Conservation (phyloP, 2,329 filamentous ascomycete species). For the Cercospora berteroae region DNA sequence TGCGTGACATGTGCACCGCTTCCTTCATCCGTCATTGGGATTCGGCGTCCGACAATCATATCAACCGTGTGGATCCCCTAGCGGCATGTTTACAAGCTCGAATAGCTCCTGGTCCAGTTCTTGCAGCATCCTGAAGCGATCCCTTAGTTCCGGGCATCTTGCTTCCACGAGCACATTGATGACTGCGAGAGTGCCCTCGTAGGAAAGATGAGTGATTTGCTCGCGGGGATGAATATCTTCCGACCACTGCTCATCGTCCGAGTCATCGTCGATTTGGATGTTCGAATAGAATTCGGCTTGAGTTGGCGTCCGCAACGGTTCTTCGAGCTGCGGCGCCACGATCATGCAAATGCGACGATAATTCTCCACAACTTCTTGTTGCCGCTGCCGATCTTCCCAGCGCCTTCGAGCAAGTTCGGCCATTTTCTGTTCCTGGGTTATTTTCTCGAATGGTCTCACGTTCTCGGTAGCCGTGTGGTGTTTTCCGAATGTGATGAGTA, state of each 20-base stretch:
- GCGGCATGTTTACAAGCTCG: not conserved
- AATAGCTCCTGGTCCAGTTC: not conserved
- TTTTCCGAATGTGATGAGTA: not conserved
- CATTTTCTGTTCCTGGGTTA: not conserved
- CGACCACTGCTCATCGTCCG: not conserved
- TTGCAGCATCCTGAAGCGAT: not conserved
- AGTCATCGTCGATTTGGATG: not conserved
- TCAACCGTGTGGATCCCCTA: not conserved
- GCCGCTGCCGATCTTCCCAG: not conserved
- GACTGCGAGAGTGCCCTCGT: not conserved
- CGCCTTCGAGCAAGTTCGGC: not conserved
- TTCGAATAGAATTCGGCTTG: not conserved
- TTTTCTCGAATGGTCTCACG: not conserved
- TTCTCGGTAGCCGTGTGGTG: not conserved
- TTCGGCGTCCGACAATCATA: too few relatives aligned
- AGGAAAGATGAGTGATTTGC: not conserved
- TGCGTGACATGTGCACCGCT: not conserved
- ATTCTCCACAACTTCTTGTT: not conserved
- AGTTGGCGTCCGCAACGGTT: not conserved
- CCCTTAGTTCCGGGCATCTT: not conserved
- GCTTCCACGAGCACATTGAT: not conserved
- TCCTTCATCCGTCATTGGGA: too few relatives aligned
- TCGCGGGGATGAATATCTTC: not conserved
- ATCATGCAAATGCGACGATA: not conserved
- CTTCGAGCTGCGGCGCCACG: not conserved